Evolutionary conservation across 1,284 basidiomycete genomes (phyloP), one percentile per base, ranked within the genome.

Genomic region (Malassezia vespertilionis): DNA sequence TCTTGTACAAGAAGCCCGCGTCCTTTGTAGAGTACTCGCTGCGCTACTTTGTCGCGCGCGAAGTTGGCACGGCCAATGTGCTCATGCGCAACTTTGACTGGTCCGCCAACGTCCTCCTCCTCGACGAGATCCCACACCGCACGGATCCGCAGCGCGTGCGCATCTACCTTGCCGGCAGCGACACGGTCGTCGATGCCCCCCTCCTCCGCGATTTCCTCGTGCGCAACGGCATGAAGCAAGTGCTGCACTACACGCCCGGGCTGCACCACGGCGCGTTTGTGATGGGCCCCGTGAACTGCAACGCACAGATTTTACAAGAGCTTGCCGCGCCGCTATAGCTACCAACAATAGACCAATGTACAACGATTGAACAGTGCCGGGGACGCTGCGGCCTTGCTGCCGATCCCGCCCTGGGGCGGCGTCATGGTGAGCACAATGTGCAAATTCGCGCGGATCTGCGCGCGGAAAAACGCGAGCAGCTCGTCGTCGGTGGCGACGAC

Each of bases 401-500:
- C 90, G 14, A 96, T 78, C 5, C 89, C 90, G 49, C 90, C 89
- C 63, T 88, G 84, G 0, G 93, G 91, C 23, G 93, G 93, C 63
- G 97, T 97, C 93, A 97, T 97, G 3, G 93, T 96, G 73, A 96
- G 93, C 34, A 53, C 54, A 1, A 69, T 64, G 44, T 69, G 66
- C 28, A 69, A 37, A 30, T 69, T 67, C 33, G 52, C 30, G 10
- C 54, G 53, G 38, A 69, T 67, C 39, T 69, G 54, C 2, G 20
- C 17, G 3, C 61, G 42, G 56, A 69, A 69, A 33, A 63, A 64
- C 17, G 38, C 32, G n/a, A 65, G 54, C 18, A 67, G 45, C 35
- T 69, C 64, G 63, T 99, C 95, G 50, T 86, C 89, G 14, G 89
- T 91, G 73, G 97, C 90, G 12, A 99, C 77, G 87, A 99, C 95